A percentile compares a stretch with the other conserved stretches of the same genome.
Conservation (phyloP, 2,329 filamentous ascomycete species). For the Aspergillus neotritici region DNA sequence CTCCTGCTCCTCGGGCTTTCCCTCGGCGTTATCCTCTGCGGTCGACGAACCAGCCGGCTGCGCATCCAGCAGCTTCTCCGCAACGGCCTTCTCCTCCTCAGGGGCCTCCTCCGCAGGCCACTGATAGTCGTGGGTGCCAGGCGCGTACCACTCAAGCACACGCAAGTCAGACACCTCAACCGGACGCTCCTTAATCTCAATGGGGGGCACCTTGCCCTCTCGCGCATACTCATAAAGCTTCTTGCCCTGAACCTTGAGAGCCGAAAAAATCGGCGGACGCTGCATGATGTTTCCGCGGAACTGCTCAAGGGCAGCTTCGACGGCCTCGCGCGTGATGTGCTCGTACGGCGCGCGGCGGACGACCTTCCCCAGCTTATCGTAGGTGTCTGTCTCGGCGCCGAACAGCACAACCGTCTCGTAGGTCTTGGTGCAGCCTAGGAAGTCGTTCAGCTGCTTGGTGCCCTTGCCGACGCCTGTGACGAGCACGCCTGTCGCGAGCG, state of each 20-base stretch:
- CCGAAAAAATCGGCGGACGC: slow-evolving; percentile 86
- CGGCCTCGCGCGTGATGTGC: slow-evolving; percentile 71
- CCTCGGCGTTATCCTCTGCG: slow-evolving; percentile 19
- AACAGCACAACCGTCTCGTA: slow-evolving; percentile 90
- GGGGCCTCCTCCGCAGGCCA: slow-evolving; percentile 78
- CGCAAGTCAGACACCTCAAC: slow-evolving; percentile 75
- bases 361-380: slow-evolving; percentile 80
- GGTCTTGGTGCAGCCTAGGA: slow-evolving; percentile 83
- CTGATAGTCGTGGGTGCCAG: slow-evolving; percentile 69
- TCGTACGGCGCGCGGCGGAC: slow-evolving; percentile 68
- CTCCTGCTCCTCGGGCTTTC: slow-evolving; percentile 11
- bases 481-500: slow-evolving; percentile 85
- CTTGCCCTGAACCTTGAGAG: slow-evolving; percentile 88
- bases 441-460: slow-evolving; percentile 74
- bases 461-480: slow-evolving; percentile 82
- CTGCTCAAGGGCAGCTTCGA: slow-evolving; percentile 67
- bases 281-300: slow-evolving; percentile 85
- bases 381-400: slow-evolving; percentile 86
- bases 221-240: slow-evolving; percentile 93
- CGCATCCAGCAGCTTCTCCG: slow-evolving; percentile 56
- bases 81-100: slow-evolving; percentile 67
- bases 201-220: slow-evolving; percentile 77
- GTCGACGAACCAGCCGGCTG: slow-evolving; percentile 15
- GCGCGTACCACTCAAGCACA: slow-evolving; percentile 75
- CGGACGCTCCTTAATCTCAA: slow-evolving; percentile 73